Evolutionary conservation across 2,329 filamentous ascomycete species (phyloP).

Genomic region (Periconia sp.): DNA sequence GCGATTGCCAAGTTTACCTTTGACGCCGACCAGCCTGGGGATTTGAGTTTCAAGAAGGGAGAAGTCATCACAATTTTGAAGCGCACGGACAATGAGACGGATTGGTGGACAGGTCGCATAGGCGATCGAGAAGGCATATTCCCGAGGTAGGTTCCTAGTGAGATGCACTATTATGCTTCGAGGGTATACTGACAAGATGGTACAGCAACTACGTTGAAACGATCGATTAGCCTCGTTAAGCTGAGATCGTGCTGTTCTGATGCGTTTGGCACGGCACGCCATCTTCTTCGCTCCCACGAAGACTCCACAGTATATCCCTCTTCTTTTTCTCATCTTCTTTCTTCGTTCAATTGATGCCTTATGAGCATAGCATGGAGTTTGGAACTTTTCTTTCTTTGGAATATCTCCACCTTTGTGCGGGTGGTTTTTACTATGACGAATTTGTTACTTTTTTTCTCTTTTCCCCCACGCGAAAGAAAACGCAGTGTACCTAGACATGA

Average conservation of each 20-base stretch:
- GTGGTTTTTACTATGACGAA: no score
- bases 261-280: background rate
- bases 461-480: no score
- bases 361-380: constrained; percentile 12
- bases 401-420: background rate
- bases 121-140: constrained; percentile 88
- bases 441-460: no score
- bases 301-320: background rate
- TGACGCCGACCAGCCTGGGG: constrained; percentile 88
- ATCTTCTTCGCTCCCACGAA: background rate
- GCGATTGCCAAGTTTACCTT: constrained; percentile 92
- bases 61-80: constrained; percentile 94
- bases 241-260: background rate
- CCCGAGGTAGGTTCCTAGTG: constrained; percentile 64
- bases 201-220: constrained; percentile 46
- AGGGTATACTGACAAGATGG: background rate
- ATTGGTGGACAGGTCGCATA: constrained; percentile 97
- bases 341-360: background rate
- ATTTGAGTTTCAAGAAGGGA: constrained; percentile 95
- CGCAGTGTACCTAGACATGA: no score
- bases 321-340: background rate
- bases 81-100: constrained; percentile 88
- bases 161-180: background rate
- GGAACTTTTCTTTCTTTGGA: background rate
- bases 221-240: constrained; percentile 3